These are phyloP conservation scores for Russula sp. DNA, from an alignment of 768 basidiomycete genomes.

Conservation along the genomic window DNA sequence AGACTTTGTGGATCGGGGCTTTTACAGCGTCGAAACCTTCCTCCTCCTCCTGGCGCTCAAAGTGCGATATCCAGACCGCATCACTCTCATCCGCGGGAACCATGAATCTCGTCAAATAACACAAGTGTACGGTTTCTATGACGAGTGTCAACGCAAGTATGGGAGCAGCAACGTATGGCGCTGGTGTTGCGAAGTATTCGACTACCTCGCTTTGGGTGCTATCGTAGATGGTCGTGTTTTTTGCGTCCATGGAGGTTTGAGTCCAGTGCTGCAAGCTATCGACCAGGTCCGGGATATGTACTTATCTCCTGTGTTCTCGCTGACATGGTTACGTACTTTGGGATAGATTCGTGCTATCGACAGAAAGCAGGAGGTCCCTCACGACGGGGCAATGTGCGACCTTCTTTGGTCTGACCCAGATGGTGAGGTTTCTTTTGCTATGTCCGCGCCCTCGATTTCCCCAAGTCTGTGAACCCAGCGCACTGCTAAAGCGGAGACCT, in stretches of 20 bases:
- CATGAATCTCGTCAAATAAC: slow-evolving; percentile 98
- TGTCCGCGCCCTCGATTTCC: neutral
- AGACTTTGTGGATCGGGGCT: slow-evolving; percentile 97
- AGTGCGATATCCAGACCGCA: slow-evolving; percentile 94
- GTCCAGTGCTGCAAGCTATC: slow-evolving; percentile 77
- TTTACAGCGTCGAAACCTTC: slow-evolving; percentile 96
- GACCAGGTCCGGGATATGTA: slow-evolving; percentile 62
- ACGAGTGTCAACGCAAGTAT: slow-evolving; percentile 96
- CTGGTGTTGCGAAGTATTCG: slow-evolving; percentile 98
- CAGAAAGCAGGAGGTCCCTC: slow-evolving; percentile 94
- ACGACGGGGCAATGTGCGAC: slow-evolving; percentile 98
- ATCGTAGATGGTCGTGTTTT: slow-evolving; percentile 97
- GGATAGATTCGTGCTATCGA: slow-evolving; percentile 89
- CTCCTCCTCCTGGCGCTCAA: slow-evolving; percentile 91
- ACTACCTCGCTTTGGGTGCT: slow-evolving; percentile 90
- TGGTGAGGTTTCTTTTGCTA: slow-evolving; percentile 44
- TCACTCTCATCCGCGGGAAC: slow-evolving; percentile 95
- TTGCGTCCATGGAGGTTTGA: slow-evolving; percentile 95
- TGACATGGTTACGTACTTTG: neutral
- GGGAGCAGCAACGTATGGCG: slow-evolving; percentile 93
- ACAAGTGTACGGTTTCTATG: slow-evolving; percentile 91
- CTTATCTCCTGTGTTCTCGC: slow-evolving; percentile 12
- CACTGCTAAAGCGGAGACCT: neutral
- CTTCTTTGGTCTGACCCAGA: slow-evolving; percentile 99
- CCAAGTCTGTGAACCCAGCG: neutral